Base-by-base conservation (phyloP, 2,329 filamentous ascomycete genomes). In the Stagonosporopsis vannaccii region DNA sequence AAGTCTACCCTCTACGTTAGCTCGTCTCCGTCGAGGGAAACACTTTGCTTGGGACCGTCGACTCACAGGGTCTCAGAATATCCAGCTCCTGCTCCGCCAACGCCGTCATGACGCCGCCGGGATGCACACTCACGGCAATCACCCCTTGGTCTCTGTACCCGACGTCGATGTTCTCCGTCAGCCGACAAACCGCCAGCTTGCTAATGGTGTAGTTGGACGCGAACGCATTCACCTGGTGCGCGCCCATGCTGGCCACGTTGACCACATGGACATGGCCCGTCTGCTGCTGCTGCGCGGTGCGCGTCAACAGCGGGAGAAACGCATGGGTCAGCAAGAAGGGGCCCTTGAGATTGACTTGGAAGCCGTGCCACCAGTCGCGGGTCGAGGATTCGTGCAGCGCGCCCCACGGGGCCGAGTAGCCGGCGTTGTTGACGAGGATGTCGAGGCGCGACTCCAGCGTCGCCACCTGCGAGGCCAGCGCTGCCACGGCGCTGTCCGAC, bases 301-400 rank as follows among this genome's bases (percentile, higher is more conserved):
- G 25, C 0, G 75, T 51, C 2, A 78, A 66, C 23, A 82, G 61
- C 1, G 81, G 80, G 4, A 84, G 61, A 37, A 84, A 81, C 0
- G 78, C 74, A 11, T 77, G 75, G 7, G 77, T 69, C 9, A 81
- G 65, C 1, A 82, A 71, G 61, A 80, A 84, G 0, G 76, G 66
- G 0, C 82, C 84, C 20, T 77, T 75, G n/a, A 84, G 33, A 61
- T 85, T 86, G 36, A 83, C 73, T 41, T 81, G 77, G 67, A 76
- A 80, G 0, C 75, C 77, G 22, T 75, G 68, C 76, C 76, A 80
- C 74, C 75, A 81, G 1, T 70, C 66, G 4, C 60, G 56, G 2
- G 77, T 72, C 15, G 80, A 69, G 2, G 68, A 64, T 1, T 78
- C 73, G 5, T 58, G 56, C 6, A 81, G 50, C 0, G 69, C 66